Base-by-base conservation (phyloP, 768 basidiomycete species). In the Lactarius akahatsu region DNA sequence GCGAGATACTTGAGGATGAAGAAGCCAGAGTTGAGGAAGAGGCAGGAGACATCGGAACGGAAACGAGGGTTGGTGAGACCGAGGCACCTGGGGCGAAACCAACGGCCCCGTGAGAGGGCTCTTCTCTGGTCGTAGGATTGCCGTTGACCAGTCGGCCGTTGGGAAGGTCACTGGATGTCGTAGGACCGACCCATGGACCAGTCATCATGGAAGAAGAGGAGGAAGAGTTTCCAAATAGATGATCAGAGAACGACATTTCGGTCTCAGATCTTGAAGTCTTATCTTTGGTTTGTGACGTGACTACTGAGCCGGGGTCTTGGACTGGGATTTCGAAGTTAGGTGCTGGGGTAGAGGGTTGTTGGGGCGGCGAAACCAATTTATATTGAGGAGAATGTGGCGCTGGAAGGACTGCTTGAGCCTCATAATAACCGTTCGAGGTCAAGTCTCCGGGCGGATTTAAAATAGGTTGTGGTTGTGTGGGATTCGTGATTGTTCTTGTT, bases 401-500 rank as follows among this genome's bases (percentile, higher is more conserved):
- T 9, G 40, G 23, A 26, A 9, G 47, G 32, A 36, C 59, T 36
- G 13, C 34, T 43, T 61, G 55, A 38, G 45, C 18, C 32, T 11
- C 43, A 28, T 45, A 32, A 47, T 10, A 41, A 36, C 6, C 38
- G 36, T 50, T 32, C 56, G 55, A 36, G 26, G 32, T 23, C 38
- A 58, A 28, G 38, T 57, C 57, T 58, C 57, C 58, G 61, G 57
- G 47, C 20, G 55, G 38, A 47, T 47, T 9, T 20, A 28, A 61
- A 45, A 62, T 55, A 28, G 13, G 20, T 28, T 36, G 61, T 32
- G n/a, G 45, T 54, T 23, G 61, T 30, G 57, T 57, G 52, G 57
- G 11, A 36, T 41, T 47, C 47, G n/a, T 40, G 32, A 66, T 62
- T 66, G 61, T 66, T 18, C 57, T 34, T 34, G 57, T 52, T 10